These are phyloP conservation scores for Coriolopsis trogii DNA, from an alignment of 1,284 basidiomycete genomes.

Conservation along the genomic window DNA sequence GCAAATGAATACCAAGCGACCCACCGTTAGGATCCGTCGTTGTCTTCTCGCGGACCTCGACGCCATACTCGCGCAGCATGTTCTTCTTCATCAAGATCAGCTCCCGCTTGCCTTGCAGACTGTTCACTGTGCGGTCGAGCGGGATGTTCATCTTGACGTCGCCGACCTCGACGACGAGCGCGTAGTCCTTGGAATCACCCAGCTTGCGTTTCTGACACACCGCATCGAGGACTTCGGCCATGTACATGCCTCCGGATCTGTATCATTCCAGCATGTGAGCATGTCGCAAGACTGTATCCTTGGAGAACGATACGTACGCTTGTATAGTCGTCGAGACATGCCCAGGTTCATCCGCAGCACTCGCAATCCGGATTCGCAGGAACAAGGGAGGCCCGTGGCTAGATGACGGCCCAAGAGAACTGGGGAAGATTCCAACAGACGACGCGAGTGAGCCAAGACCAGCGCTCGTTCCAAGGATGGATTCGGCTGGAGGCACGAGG, in stretches of 20 bases:
- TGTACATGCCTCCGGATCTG: constrained; percentile 93
- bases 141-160: constrained; percentile 87
- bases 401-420: constrained; percentile 67
- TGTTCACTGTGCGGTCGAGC: constrained; percentile 94
- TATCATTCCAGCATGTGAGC: constrained; percentile 1
- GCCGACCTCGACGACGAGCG: constrained; percentile 66
- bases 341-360: constrained; percentile 71
- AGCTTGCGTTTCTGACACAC: constrained; percentile 80
- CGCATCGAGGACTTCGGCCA: constrained; percentile 92
- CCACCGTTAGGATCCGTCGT: constrained; percentile 91
- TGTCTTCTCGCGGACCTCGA: constrained; percentile 59
- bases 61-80: constrained; percentile 72
- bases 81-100: constrained; percentile 83
- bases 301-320: constrained; percentile 60
- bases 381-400: constrained; percentile 79
- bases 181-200: constrained; percentile 80
- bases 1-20: no score
- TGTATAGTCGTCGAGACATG: constrained; percentile 87
- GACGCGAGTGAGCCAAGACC: constrained; percentile 40
- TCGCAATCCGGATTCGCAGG: constrained; percentile 77
- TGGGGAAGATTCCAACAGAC: constrained; percentile 54
- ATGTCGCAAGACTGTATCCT: not conserved
- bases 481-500: constrained; percentile 35
- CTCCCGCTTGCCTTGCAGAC: constrained; percentile 85
- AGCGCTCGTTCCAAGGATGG: constrained; percentile 35